Percentiles rank a stretch among this genome's conserved stretches.
Evolutionary conservation across 495 filamentous ascomycete species (phyloP).

Genomic region (Neurospora sp.): DNA sequence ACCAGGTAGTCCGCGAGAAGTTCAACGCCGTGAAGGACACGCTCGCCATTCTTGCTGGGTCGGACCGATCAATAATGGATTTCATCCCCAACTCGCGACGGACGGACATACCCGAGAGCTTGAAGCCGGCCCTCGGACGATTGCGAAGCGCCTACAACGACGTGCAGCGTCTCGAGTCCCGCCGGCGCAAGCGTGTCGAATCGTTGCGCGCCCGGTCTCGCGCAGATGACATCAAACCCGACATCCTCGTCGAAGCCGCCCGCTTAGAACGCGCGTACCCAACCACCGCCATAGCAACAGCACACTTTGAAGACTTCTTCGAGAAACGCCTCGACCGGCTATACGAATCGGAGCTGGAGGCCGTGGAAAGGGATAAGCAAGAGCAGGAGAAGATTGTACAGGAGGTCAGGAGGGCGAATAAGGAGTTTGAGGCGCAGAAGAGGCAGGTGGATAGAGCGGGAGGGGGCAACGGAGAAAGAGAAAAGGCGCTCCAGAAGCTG

Average conservation of each 20-base stretch:
- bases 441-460: slow-evolving; percentile 51
- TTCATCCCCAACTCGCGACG: slow-evolving; percentile 81
- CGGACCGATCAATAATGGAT: slow-evolving; percentile 69
- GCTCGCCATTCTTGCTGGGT: slow-evolving; percentile 63
- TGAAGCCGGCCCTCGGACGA: slow-evolving; percentile 67
- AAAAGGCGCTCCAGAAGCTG: slow-evolving; percentile 75
- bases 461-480: slow-evolving; percentile 63
- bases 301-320: slow-evolving; percentile 84
- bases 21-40: slow-evolving; percentile 63
- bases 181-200: slow-evolving; percentile 67
- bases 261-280: slow-evolving; percentile 78
- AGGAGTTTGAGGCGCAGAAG: slow-evolving; percentile 58
- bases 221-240: slow-evolving; percentile 79
- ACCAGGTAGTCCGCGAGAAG: slow-evolving; percentile 70
- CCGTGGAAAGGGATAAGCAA: slow-evolving; percentile 56
- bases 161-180: slow-evolving; percentile 66
- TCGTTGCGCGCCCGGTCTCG: slow-evolving; percentile 64
- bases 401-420: slow-evolving; percentile 64
- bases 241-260: slow-evolving; percentile 70
- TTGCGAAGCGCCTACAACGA: slow-evolving; percentile 74
- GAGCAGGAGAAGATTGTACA: slow-evolving; percentile 65
- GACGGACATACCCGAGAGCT: slow-evolving; percentile 62
- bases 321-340: slow-evolving; percentile 60
- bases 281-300: slow-evolving; percentile 70
- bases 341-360: slow-evolving; percentile 69